Conservation (phyloP, 208 protist species). For the Leishmania gerbilli region DNA sequence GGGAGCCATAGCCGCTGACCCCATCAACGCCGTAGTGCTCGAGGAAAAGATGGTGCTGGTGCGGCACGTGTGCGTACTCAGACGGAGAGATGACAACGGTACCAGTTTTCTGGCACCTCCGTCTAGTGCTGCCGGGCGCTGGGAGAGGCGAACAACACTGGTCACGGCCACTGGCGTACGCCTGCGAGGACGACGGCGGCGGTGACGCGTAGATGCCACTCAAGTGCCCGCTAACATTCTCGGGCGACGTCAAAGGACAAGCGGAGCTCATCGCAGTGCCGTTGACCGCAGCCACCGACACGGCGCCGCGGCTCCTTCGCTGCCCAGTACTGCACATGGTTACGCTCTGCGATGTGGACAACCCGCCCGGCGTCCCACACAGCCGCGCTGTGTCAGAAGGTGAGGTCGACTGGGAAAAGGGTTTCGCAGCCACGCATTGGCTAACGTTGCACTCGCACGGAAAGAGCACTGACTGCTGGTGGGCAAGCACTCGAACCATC, state of each 20-base stretch:
- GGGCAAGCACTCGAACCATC: not conserved
- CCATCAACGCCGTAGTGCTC: constrained; percentile 3
- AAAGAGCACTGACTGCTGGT: not conserved
- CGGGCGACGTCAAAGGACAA: not conserved
- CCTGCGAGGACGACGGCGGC: not conserved
- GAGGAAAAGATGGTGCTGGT: constrained; percentile 14
- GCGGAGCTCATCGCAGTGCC: not conserved
- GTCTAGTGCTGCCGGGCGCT: not conserved
- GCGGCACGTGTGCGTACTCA: constrained; percentile 7
- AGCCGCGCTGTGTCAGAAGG: constrained; percentile 16
- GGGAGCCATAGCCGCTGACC: not conserved
- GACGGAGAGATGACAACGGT: not conserved
- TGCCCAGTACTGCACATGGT: not conserved
- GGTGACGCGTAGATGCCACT: constrained; percentile 2
- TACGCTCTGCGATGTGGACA: constrained; percentile 20
- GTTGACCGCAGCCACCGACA: not conserved
- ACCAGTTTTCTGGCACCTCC: not conserved
- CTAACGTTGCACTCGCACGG: not conserved
- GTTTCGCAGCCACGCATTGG: not conserved
- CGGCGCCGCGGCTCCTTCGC: not conserved
- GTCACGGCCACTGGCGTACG: not conserved
- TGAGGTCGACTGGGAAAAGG: not conserved
- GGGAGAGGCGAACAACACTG: not conserved
- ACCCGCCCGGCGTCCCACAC: constrained; percentile 24
- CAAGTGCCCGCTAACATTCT: not conserved